These are phyloP conservation scores for Saccharomyces hybrid DNA, from an alignment of 1,139 yeast species.

Conservation along the genomic window DNA sequence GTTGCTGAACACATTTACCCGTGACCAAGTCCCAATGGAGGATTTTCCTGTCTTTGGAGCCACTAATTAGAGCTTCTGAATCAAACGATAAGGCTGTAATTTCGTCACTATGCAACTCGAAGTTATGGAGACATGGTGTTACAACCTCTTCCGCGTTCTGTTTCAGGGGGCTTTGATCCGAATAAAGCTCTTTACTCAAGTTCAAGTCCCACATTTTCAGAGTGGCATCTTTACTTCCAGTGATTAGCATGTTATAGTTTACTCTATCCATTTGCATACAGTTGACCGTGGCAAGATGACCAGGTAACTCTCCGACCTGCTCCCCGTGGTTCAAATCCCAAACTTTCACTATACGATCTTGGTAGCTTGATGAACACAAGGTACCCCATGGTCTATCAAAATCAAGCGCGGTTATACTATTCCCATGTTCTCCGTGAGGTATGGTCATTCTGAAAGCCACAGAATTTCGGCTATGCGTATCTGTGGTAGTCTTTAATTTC, in stretches of 20 bases:
- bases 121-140: conserved; percentile 36
- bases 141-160: neutral
- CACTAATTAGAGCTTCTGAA: conserved; percentile 62
- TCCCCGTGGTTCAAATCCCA: conserved; percentile 64
- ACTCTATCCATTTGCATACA: conserved; percentile 48
- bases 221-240: conserved; percentile 57
- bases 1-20: conserved; percentile 43
- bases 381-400: conserved; percentile 66
- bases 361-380: conserved; percentile 60
- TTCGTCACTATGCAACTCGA: conserved; percentile 57
- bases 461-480: conserved; percentile 34
- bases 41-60: conserved; percentile 81
- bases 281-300: conserved; percentile 49
- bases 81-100: conserved; percentile 52
- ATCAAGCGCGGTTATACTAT: conserved; percentile 46
- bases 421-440: conserved; percentile 38
- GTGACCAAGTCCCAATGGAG: conserved; percentile 80
- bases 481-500: conserved; percentile 7
- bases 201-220: conserved; percentile 51
- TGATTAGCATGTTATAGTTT: conserved; percentile 37
- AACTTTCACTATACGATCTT: conserved; percentile 73
- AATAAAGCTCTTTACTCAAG: conserved; percentile 21
- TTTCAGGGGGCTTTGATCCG: conserved; percentile 19
- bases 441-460: conserved; percentile 11
- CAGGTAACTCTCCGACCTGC: conserved; percentile 42